A percentile compares a stretch with the other conserved stretches of the same genome.
Conservation (phyloP, 2,329 filamentous ascomycete species). For the Fusarium chuoi region DNA sequence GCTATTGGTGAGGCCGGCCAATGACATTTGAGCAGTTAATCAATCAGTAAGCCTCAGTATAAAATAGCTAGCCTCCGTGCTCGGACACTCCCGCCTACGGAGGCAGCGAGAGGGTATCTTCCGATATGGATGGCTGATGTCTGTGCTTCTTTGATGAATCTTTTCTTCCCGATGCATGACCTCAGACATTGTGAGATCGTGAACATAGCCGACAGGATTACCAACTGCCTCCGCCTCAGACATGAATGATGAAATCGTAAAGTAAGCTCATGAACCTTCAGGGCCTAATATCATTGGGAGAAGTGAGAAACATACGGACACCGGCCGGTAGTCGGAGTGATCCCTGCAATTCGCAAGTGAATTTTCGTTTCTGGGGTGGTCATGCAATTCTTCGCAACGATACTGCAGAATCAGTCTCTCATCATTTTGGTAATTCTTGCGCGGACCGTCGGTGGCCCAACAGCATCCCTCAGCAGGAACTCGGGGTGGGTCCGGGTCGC, state of each 20-base stretch:
- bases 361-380: slow-evolving; percentile 10
- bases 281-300: not conserved
- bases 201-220: slow-evolving; percentile 17
- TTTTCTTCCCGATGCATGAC: not conserved
- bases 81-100: slow-evolving; percentile 33
- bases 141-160: slow-evolving; percentile 3
- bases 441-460: slow-evolving; percentile 46
- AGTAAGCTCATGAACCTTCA: slow-evolving; percentile 13
- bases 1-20: slow-evolving; percentile 10
- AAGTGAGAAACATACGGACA: slow-evolving; percentile 24
- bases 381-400: slow-evolving; percentile 25
- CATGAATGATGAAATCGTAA: slow-evolving; percentile 32
- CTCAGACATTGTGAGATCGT: not conserved
- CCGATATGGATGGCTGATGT: not conserved
- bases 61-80: slow-evolving; percentile 19
- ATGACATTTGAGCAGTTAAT: slow-evolving; percentile 37
- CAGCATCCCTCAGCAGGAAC: slow-evolving; percentile 42
- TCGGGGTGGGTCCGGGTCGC: slow-evolving; percentile 41
- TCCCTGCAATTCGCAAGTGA: not conserved
- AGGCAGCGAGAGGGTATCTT: slow-evolving; percentile 23
- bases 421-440: slow-evolving; percentile 22
- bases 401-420: slow-evolving; percentile 14
- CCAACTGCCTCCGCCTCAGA: slow-evolving; percentile 24
- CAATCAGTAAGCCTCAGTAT: slow-evolving; percentile 39
- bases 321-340: slow-evolving; percentile 45